Evolutionary conservation across 768 basidiomycete genomes (phyloP).

Genomic region (Boletus sensibilis): DNA sequence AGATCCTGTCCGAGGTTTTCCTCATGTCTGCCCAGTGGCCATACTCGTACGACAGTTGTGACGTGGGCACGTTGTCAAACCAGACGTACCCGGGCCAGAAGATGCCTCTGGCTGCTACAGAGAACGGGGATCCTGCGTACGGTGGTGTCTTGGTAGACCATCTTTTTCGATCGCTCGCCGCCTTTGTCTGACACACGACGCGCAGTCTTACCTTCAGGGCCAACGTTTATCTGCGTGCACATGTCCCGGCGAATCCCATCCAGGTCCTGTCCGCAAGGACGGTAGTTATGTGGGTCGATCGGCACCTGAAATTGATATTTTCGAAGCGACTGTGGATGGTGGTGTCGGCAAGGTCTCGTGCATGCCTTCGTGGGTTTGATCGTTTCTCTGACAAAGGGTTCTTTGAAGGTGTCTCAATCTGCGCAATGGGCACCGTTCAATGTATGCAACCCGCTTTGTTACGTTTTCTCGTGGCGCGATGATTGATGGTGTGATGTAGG

Average conservation of each 20-base stretch:
- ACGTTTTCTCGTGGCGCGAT: background rate
- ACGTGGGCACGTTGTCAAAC: constrained; percentile 76
- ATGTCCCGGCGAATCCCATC: constrained; percentile 55
- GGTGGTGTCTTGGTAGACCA: constrained; percentile 25
- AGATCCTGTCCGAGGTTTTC: background rate
- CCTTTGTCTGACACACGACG: background rate
- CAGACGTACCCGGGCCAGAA: constrained; percentile 54
- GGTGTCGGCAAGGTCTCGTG: constrained; percentile 35
- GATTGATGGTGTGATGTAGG: constrained; percentile 26
- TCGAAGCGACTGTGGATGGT: constrained; percentile 45
- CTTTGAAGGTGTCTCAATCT: constrained; percentile 49
- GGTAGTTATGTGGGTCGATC: constrained; percentile 51
- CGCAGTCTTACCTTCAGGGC: constrained; percentile 49
- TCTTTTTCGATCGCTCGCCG: background rate
- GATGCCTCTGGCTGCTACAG: constrained; percentile 44
- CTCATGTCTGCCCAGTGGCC: constrained; percentile 42
- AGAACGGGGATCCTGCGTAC: constrained; percentile 38
- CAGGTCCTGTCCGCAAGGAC: constrained; percentile 49
- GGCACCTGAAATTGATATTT: constrained; percentile 61
- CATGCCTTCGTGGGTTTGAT: constrained; percentile 2
- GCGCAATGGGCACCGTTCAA: constrained; percentile 44
- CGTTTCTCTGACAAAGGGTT: constrained; percentile 9
- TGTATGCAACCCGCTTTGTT: constrained; percentile 19
- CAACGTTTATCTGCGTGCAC: constrained; percentile 60
- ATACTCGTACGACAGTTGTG: constrained; percentile 60